phyloP scores from a whole-genome alignment of 2,329 filamentous ascomycete species.

The Ramularia endophylla region DNA sequence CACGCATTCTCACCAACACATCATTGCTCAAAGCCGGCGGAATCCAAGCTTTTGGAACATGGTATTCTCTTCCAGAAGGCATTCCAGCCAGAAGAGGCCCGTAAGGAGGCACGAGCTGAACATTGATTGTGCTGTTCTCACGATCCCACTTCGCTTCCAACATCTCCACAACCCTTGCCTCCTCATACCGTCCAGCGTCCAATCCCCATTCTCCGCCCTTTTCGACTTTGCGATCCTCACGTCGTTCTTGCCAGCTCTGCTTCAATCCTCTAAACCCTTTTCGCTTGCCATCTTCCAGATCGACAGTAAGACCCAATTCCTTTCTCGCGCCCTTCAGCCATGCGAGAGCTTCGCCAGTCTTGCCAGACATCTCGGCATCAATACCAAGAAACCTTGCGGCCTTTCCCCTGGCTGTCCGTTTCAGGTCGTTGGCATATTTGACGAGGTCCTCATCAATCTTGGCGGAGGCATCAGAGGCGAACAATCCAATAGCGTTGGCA shows the following conservation, averaged over 20 bases:
- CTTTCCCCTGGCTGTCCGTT: slow-evolving; percentile 69
- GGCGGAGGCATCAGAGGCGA: slow-evolving; percentile 37
- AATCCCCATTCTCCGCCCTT: slow-evolving; percentile 67
- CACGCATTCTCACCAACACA: slow-evolving; percentile 54
- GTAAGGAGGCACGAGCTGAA: slow-evolving; percentile 67
- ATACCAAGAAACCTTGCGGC: slow-evolving; percentile 88
- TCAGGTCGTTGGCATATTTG: slow-evolving; percentile 70
- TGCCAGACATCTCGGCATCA: slow-evolving; percentile 75
- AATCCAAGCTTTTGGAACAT: slow-evolving; percentile 62
- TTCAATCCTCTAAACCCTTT: slow-evolving; percentile 60
- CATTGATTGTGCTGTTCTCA: slow-evolving; percentile 89
- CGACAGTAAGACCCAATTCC: slow-evolving; percentile 60
- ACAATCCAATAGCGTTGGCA: slow-evolving; percentile 57
- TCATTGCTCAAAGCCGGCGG: slow-evolving; percentile 60
- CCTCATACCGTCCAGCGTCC: slow-evolving; percentile 79
- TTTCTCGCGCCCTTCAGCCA: slow-evolving; percentile 76
- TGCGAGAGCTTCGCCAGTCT: slow-evolving; percentile 77
- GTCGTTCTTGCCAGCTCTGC: slow-evolving; percentile 68
- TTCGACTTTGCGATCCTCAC: slow-evolving; percentile 73
- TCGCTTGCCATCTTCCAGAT: slow-evolving; percentile 41
- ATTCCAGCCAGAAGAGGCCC: slow-evolving; percentile 69
- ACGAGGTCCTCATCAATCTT: slow-evolving; percentile 61
- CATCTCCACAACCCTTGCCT: slow-evolving; percentile 79
- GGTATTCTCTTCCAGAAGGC: slow-evolving; percentile 83
- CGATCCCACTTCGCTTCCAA: slow-evolving; percentile 84